phyloP scores from a whole-genome alignment of 1,139 yeast genomes.

The Scheffersomyces quercinus region DNA sequence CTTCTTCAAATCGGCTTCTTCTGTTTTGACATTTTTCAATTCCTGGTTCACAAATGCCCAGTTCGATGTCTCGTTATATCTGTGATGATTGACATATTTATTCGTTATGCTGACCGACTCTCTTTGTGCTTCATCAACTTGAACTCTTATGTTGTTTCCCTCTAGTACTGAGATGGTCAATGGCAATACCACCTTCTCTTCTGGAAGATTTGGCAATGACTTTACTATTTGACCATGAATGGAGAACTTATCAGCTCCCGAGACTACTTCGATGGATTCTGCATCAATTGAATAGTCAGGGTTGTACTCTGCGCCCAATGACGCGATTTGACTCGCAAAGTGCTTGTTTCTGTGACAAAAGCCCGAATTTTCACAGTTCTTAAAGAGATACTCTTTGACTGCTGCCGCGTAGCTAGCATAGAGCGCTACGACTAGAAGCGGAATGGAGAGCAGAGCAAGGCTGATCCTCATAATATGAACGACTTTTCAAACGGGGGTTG shows the following conservation, averaged over 20 bases:
- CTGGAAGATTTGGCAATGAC: slow-evolving; percentile 22
- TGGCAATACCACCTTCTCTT: slow-evolving; percentile 42
- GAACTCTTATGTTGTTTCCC: slow-evolving; percentile 57
- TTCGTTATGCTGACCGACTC: slow-evolving; percentile 8
- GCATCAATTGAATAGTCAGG: slow-evolving; percentile 59
- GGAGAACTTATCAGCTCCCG: slow-evolving; percentile 16
- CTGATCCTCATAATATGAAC: no score
- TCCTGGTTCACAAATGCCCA: slow-evolving; percentile 53
- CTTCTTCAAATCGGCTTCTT: slow-evolving; percentile 10
- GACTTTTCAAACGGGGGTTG: no score
- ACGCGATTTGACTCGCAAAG: slow-evolving; percentile 54
- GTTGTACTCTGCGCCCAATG: slow-evolving; percentile 23
- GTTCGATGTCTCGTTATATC: slow-evolving; percentile 61
- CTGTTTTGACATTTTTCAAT: slow-evolving; percentile 7
- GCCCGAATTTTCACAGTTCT: slow-evolving; percentile 79
- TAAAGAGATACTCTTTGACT: slow-evolving; percentile 72
- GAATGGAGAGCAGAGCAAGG: no score
- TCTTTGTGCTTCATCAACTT: slow-evolving; percentile 61
- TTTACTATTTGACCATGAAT: slow-evolving; percentile 52
- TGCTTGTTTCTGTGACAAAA: slow-evolving; percentile 82
- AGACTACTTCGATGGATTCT: slow-evolving; percentile 30
- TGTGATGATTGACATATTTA: slow-evolving; percentile 28
- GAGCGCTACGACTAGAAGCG: slow-evolving; percentile 5
- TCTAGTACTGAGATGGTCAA: slow-evolving; percentile 57
- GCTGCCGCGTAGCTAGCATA: slow-evolving; percentile 22